Evolutionary conservation across 805 yeast species (phyloP).

Genomic region (Lachancea meyersii): DNA sequence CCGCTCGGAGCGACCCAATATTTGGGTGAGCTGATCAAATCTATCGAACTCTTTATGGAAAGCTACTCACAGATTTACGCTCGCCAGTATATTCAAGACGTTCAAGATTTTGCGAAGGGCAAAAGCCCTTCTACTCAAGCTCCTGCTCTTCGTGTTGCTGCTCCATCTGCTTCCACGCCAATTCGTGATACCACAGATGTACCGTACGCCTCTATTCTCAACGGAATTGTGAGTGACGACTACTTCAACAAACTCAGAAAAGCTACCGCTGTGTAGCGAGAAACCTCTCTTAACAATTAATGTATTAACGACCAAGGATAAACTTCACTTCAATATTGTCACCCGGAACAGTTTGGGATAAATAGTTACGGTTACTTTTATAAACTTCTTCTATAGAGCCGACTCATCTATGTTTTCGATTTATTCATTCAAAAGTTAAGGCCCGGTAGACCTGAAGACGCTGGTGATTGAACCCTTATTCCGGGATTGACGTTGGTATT

Average conservation of each 20-base stretch:
- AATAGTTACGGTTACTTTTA: not conserved
- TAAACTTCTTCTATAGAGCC: not conserved
- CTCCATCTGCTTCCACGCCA: not conserved
- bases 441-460: slow-evolving; percentile 12
- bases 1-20: slow-evolving; percentile 15
- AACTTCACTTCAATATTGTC: slow-evolving; percentile 1
- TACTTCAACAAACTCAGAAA: slow-evolving; percentile 13
- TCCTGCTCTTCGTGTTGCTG: not conserved
- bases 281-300: slow-evolving; percentile 1
- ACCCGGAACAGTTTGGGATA: not conserved
- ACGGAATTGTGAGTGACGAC: slow-evolving; percentile 17
- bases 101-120: slow-evolving; percentile 14
- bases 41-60: slow-evolving; percentile 20
- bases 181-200: not conserved
- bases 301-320: slow-evolving; percentile 4
- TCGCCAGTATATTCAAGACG: slow-evolving; percentile 19
- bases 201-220: slow-evolving; percentile 14
- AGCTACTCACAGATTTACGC: slow-evolving; percentile 21
- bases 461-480: slow-evolving; percentile 1
- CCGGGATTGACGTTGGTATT: not conserved
- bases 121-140: not conserved
- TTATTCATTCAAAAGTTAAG: slow-evolving; percentile 10
- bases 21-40: slow-evolving; percentile 13
- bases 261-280: slow-evolving; percentile 1
- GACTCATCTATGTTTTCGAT: not conserved